A percentile compares a stretch with the other conserved stretches of the same genome.
phyloP scores from a whole-genome alignment of 306 rosid genomes.

The Vigna hirtella region DNA sequence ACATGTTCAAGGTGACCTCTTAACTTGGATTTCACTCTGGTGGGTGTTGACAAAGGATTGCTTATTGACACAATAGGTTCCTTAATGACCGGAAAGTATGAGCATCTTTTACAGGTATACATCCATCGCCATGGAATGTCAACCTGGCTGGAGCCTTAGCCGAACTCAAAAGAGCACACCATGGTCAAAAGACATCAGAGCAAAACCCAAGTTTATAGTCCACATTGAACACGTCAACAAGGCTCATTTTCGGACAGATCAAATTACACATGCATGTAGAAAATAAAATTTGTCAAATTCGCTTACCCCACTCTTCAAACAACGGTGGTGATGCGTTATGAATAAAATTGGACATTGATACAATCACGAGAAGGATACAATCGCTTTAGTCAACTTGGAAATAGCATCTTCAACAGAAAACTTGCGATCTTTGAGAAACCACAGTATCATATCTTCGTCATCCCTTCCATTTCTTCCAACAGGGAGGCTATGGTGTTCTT shows the following conservation, averaged over 20 bases:
- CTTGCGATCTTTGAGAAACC: conserved; percentile 93
- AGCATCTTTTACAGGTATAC: background rate
- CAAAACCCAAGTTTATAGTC: background rate
- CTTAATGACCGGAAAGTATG: background rate
- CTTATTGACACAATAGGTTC: background rate
- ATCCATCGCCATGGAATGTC: background rate
- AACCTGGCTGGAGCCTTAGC: background rate
- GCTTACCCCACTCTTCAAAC: background rate
- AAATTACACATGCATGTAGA: background rate
- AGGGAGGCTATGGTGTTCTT: conserved; percentile 66
- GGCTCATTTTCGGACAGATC: background rate
- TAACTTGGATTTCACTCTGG: background rate
- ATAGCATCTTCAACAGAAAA: conserved; percentile 72
- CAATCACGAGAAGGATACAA: conserved; percentile 66
- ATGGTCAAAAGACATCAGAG: background rate
- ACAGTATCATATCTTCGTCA: conserved; percentile 93
- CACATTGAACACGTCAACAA: background rate
- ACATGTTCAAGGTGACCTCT: background rate
- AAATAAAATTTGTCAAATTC: background rate
- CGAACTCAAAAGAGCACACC: background rate
- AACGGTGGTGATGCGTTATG: background rate
- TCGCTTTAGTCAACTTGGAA: conserved; percentile 78
- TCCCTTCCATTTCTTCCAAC: conserved; percentile 90
- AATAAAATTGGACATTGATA: background rate
- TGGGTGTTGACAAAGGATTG: background rate